phyloP scores from a whole-genome alignment of 345 rosid species.

The Schrenkiella parvula region DNA sequence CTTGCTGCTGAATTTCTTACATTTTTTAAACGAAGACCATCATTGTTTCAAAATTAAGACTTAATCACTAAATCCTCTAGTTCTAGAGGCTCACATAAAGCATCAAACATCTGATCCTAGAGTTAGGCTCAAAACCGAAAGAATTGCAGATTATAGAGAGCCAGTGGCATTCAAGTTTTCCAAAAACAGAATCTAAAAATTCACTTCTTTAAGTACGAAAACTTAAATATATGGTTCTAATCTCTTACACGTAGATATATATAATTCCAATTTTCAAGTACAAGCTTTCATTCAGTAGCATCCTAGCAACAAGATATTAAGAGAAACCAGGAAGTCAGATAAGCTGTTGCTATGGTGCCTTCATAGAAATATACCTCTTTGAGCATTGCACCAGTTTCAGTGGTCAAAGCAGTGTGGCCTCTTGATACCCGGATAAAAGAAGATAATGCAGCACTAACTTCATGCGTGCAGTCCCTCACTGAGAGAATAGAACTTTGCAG shows the following conservation, averaged over 20 bases:
- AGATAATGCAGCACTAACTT: conserved; percentile 69
- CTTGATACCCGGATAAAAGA: conserved; percentile 69
- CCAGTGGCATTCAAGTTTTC: neutral
- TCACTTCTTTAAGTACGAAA: conserved; percentile 9
- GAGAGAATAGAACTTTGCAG: conserved; percentile 68
- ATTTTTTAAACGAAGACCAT: neutral
- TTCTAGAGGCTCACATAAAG: conserved; percentile 1
- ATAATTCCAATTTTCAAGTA: neutral
- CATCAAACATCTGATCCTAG: conserved; percentile 3
- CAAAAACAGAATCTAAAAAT: neutral
- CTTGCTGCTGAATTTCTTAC: neutral
- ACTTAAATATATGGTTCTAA: neutral
- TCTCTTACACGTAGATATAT: neutral
- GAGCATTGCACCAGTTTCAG: conserved; percentile 94
- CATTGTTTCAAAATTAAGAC: neutral
- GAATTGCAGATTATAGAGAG: neutral
- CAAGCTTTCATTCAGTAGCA: conserved; percentile 11
- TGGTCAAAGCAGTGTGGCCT: conserved; percentile 85
- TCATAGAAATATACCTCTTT: conserved; percentile 63
- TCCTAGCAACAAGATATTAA: conserved; percentile 3
- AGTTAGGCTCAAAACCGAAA: neutral
- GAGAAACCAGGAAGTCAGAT: neutral
- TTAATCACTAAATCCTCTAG: neutral
- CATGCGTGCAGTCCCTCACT: conserved; percentile 91
- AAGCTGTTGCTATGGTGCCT: neutral